phyloP scores from a whole-genome alignment of 345 rosid species.

The Draba incana region DNA sequence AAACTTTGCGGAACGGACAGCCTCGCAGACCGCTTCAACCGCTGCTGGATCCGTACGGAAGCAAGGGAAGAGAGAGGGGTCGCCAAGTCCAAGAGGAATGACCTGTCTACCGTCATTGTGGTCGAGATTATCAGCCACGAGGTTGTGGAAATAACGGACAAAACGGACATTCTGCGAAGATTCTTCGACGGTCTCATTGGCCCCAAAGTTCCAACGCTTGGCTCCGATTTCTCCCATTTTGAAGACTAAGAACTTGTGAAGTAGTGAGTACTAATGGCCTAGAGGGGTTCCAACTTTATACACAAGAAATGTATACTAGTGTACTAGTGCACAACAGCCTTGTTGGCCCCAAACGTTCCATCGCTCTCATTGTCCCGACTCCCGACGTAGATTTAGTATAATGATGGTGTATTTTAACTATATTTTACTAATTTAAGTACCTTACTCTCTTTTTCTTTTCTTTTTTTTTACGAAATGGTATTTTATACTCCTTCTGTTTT shows the following conservation, averaged over 20 bases:
- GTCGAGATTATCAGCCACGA: constrained; percentile 35
- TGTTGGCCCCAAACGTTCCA: too few species aligned
- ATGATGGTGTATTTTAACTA: too few species aligned
- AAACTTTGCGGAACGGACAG: constrained; percentile 49
- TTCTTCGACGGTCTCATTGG: constrained; percentile 24
- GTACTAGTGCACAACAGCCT: too few species aligned
- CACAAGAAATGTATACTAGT: too few species aligned
- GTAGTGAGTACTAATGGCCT: too few species aligned
- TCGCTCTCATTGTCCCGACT: too few species aligned
- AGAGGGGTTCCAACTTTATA: too few species aligned
- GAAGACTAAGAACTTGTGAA: not conserved
- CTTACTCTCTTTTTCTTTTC: too few species aligned
- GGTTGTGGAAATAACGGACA: constrained; percentile 31
- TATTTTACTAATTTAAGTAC: too few species aligned
- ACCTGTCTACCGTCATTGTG: constrained; percentile 39
- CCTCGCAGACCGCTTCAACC: constrained; percentile 52
- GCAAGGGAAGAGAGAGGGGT: constrained; percentile 55
- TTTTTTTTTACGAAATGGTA: too few species aligned
- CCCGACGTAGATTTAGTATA: too few species aligned
- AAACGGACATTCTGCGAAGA: constrained; percentile 25
- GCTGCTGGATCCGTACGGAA: constrained; percentile 45
- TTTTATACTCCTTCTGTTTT: too few species aligned
- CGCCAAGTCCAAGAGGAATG: constrained; percentile 55
- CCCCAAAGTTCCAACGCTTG: constrained; percentile 33
- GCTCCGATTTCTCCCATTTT: constrained; percentile 32